Evolutionary conservation across 148 eudicot genomes (phyloP).

Genomic region (Oxyria digyna): DNA sequence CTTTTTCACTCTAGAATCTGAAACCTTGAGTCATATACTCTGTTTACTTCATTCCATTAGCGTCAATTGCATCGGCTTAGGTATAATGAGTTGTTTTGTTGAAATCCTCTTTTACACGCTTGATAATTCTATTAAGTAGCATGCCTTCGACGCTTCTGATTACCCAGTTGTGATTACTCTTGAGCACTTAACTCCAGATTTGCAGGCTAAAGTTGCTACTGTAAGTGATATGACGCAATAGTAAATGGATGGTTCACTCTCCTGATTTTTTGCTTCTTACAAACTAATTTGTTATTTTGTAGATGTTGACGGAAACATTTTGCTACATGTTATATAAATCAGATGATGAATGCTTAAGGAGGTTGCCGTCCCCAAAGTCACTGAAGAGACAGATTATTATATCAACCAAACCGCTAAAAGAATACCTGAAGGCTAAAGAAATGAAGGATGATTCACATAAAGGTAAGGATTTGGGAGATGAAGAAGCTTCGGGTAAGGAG

Average conservation of each 20-base stretch:
- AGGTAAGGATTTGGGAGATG: conserved; percentile 31
- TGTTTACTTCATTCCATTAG: no score
- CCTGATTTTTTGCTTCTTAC: neutral
- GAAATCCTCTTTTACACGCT: no score
- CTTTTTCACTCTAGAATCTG: no score
- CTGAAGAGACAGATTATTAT: conserved; percentile 55
- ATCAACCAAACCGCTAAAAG: conserved; percentile 91
- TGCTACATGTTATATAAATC: conserved; percentile 65
- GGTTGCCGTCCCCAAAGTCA: conserved; percentile 71
- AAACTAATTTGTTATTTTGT: conserved; percentile 8
- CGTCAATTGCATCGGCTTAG: no score
- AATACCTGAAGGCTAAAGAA: conserved; percentile 42
- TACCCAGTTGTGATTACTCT: conserved; percentile 81
- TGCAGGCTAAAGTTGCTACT: conserved; percentile 82
- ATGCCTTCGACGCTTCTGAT: conserved; percentile 63
- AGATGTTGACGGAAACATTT: conserved; percentile 84
- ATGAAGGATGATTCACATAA: conserved; percentile 24
- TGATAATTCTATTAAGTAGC: conserved; percentile 58
- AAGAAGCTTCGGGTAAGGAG: conserved; percentile 77
- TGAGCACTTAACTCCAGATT: conserved; percentile 76
- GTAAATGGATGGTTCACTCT: neutral
- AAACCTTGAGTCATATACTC: no score
- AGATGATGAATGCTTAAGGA: conserved; percentile 45
- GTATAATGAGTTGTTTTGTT: no score
- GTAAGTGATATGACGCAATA: conserved; percentile 15